Base-by-base conservation (phyloP, 2,329 filamentous ascomycete genomes). In the Orbilia oligospora region DNA sequence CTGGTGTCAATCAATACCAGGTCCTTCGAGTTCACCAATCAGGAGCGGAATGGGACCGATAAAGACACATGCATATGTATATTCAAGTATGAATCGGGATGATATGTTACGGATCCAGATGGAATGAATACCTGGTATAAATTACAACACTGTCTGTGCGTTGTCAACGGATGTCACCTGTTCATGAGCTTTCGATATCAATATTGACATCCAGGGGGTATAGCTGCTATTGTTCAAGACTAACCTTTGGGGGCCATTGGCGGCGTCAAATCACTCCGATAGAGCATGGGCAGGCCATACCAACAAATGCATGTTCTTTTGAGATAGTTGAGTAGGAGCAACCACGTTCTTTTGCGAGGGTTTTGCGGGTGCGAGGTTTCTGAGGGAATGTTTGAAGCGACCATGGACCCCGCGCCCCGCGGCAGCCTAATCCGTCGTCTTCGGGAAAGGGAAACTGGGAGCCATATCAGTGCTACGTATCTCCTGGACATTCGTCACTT, bases 301-400 rank as follows among this genome's bases (percentile, higher is more conserved):
- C n/a, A n/a, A n/a, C 5, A 24, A 16, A 51, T 22, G 20, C 16
- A 3, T 22, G 10, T 22, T 30, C 14, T n/a, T 20, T 53, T 30
- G 49, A 53, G 22, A n/a, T 3, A 10, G 33, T 46, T 46, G n/a
- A 18, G 44, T 6, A 16, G 5, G 38, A 41, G 44, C 8, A n/a
- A 8, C 51, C 51, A 24, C 51, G 51, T 33, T 33, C 53, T 58
- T 58, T 58, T 58, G 53, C 53, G 53, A 55, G 14, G 51, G 5
- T 55, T 55, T n/a, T n/a, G n/a, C n/a, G n/a, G n/a, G n/a, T 56
- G 53, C 53, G 53, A 53, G 24, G 49, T 16, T 53, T 55, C 8
- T 18, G 22, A 24, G 16, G 16, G 51, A 18, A 41, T 41, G 12
- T 12, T 5, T 16, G 18, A 16, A 33, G 51, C n/a, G n/a, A n/a